These are phyloP conservation scores for Prunus mume DNA, from an alignment of 306 rosid species.

Conservation along the genomic window DNA sequence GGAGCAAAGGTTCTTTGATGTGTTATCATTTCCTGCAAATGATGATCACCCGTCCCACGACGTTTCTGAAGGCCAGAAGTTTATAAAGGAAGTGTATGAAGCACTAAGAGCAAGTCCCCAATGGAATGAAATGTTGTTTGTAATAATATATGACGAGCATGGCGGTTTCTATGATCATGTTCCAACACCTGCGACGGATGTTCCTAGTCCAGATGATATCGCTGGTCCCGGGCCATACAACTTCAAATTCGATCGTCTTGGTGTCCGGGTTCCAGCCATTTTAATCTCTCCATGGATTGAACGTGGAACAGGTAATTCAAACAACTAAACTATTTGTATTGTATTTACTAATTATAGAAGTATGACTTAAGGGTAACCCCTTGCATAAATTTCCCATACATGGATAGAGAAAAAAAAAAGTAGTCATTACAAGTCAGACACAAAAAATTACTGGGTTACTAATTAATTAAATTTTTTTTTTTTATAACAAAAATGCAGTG, in stretches of 20 bases:
- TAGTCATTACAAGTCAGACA: too few species aligned
- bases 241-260: constrained; percentile 62
- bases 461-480: too few species aligned
- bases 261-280: constrained; percentile 66
- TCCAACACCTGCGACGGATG: constrained; percentile 50
- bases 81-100: constrained; percentile 68
- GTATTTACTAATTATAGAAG: not conserved
- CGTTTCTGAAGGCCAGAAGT: constrained; percentile 61
- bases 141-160: constrained; percentile 71
- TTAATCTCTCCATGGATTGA: constrained; percentile 75
- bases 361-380: not conserved
- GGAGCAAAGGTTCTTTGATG: constrained; percentile 61
- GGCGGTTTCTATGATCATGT: constrained; percentile 83
- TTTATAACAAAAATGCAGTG: constrained; percentile 30
- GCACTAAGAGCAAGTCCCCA: constrained; percentile 64
- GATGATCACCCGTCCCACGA: constrained; percentile 89
- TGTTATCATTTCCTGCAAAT: constrained; percentile 43
- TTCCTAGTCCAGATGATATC: constrained; percentile 65
- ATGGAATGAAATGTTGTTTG: constrained; percentile 68
- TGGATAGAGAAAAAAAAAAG: too few species aligned
- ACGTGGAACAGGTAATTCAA: constrained; percentile 47
- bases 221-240: constrained; percentile 47
- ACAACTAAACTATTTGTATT: not conserved
- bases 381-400: too few species aligned
- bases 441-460: not conserved